Percentiles rank a stretch among this genome's conserved stretches.
These are phyloP conservation scores for Kazachstania psychrophila DNA, from an alignment of 805 yeast species.

Conservation along the genomic window DNA sequence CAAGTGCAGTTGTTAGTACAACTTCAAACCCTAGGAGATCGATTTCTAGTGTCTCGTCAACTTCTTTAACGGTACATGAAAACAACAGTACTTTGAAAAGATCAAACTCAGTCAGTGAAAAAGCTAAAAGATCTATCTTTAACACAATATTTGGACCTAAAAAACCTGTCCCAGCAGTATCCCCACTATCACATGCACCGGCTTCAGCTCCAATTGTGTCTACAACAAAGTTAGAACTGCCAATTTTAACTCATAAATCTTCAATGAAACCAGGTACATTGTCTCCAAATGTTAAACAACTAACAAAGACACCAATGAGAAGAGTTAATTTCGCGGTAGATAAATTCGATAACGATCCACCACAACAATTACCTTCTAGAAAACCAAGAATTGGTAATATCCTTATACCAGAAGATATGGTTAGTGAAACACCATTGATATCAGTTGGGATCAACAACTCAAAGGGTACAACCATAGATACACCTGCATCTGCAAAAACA, in stretches of 20 bases:
- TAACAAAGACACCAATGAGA: slow-evolving; percentile 34
- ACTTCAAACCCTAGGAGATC: no score
- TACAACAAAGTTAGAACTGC: not conserved
- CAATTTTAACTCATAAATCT: not conserved
- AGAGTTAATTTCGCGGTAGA: slow-evolving; percentile 74
- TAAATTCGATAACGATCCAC: slow-evolving; percentile 70
- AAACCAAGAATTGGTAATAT: slow-evolving; percentile 75
- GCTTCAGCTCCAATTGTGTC: not conserved
- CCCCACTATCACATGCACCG: not conserved
- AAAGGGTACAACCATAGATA: not conserved
- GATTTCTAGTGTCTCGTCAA: no score
- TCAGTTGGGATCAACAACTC: slow-evolving; percentile 59
- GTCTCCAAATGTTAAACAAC: not conserved
- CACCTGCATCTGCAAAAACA: not conserved
- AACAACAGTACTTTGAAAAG: not conserved
- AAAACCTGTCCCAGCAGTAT: slow-evolving; percentile 3
- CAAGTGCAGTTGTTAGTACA: no score
- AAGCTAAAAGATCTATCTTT: slow-evolving; percentile 24
- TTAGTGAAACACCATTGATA: slow-evolving; percentile 50
- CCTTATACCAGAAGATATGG: slow-evolving; percentile 56
- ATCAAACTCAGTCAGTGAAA: slow-evolving; percentile 15
- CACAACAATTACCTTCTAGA: slow-evolving; percentile 88
- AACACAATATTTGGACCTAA: slow-evolving; percentile 21
- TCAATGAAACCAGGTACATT: not conserved
- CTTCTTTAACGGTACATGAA: not conserved